Evolutionary conservation across 495 filamentous ascomycete species (phyloP), one percentile per base, ranked within the genome.

Genomic region (Talaromyces thailandensis): DNA sequence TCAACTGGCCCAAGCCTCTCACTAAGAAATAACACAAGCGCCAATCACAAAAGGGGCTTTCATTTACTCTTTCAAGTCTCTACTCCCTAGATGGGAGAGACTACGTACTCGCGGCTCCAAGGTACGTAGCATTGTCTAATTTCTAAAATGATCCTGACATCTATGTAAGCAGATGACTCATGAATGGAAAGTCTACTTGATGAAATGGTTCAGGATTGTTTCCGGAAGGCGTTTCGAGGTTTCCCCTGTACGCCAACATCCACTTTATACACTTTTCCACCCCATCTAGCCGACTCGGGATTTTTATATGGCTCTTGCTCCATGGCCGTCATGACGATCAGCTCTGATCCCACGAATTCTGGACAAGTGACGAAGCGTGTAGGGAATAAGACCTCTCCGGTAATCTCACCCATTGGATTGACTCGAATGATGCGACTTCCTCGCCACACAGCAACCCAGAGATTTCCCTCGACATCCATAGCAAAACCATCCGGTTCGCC

Each of bases 361-460:
- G 84, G 82, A 72, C 88, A 93, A 23, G 89, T 90, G 67, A 87
- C 80, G 66, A 86, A 83, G 62, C 79, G 80, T 40, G 90, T 90
- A 24, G 88, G 86, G 62, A 92, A 72, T 6, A 69, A 78, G 37
- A 93, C 75, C 75, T 87, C 78, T 18, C 87, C 87, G 21, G 89
- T 76, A 24, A 92, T 70, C 68, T 84, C 76, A 3, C 88, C 88
- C 32, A 78, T 74, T 4, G 85, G 81, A 6, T 80, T 83, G 64
- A 93, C 83, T 69, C 86, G 85, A 56, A 92, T 71, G 18, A 93
- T 84, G 53, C 82, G 79, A 56, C 81, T 73, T 65, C 87, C 88
- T 51, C 88, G 88, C 66, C 89, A 91, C 31, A 92, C 78, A n/a
- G 88, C 88, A 62, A 83, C 84, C 90, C 90, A 93, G 28, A 93